Percentiles rank a stretch among this genome's conserved stretches.
These are phyloP conservation scores for Drosera capensis DNA, from an alignment of 148 eudicot species.

Conservation along the genomic window DNA sequence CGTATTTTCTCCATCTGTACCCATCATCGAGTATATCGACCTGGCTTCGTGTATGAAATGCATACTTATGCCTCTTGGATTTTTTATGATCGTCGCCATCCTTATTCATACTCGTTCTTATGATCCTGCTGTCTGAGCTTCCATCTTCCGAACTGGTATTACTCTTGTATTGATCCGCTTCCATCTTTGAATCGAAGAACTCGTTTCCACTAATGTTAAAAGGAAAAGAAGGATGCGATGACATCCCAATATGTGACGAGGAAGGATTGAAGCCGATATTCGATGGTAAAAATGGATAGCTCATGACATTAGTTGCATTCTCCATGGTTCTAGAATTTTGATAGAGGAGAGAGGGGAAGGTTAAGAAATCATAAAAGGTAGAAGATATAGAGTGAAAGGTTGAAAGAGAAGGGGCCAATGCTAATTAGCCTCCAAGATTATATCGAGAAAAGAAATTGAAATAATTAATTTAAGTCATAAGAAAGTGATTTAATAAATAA, in stretches of 20 bases:
- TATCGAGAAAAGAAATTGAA: neutral
- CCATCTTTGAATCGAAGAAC: conserved; percentile 1
- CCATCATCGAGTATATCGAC: conserved; percentile 34
- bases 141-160: conserved; percentile 4
- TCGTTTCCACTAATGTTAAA: neutral
- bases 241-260: neutral
- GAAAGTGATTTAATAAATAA: neutral
- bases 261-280: neutral
- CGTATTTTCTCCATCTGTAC: conserved; percentile 33
- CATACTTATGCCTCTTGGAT: conserved; percentile 14
- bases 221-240: neutral
- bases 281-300: neutral
- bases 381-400: neutral
- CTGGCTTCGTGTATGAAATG: conserved; percentile 29
- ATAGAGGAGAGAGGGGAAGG: neutral
- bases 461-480: neutral
- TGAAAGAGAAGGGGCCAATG: neutral
- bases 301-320: neutral
- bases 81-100: conserved; percentile 10
- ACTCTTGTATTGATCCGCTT: neutral
- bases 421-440: neutral
- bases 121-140: conserved; percentile 1
- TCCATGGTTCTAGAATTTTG: neutral
- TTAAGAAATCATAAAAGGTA: neutral
- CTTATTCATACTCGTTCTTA: neutral